Evolutionary conservation across 345 rosid species (phyloP), one percentile per base, ranked within the genome.

Genomic region (Erucastrum elatum): DNA sequence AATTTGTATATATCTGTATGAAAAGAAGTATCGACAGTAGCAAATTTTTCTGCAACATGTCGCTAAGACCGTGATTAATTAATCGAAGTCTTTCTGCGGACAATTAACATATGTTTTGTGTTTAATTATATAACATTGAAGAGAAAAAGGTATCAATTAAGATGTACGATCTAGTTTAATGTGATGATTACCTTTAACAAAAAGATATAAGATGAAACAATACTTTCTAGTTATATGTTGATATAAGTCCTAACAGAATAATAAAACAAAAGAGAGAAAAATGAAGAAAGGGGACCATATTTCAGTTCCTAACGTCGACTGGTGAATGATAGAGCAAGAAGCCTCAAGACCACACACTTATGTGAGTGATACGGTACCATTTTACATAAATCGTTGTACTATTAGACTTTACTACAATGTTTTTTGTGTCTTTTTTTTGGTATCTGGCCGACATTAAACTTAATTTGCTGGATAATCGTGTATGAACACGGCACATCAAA

Each of bases 331-430:
- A 16, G 73, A 60, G 35, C 26, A 68, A 68, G 53, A 68, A 68
- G 62, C 62, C 68, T 60, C 34, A 30, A 60, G 33, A 60, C 79
- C 74, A 68, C 68, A 76, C 7, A 70, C 21, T 15, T 16, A 31
- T 60, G 33, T 34, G 4, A 16, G 61, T 41, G 27, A 31, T 68
- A 44, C 60, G 74, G 61, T 59, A 29, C 68, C n/a, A 76, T 68
- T 25, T 8, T 6, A 41, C 34, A 60, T 44, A 76, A 67, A 60
- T 60, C 7, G 12, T 34, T 75, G 67, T 67, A 55, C 34, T 67
- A 27, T 12, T 12, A 67, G 49, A 67, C 66, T 66, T 58, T 16
- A 67, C 46, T 55, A 66, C 66, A 11, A 10, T 12, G 39, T 68
- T 41, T 29, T 1, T 41, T 41, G 10, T 41, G 3, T 5, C 2